These are phyloP conservation scores for Eucalyptus pumila DNA, from an alignment of 345 rosid genomes.

Conservation along the genomic window DNA sequence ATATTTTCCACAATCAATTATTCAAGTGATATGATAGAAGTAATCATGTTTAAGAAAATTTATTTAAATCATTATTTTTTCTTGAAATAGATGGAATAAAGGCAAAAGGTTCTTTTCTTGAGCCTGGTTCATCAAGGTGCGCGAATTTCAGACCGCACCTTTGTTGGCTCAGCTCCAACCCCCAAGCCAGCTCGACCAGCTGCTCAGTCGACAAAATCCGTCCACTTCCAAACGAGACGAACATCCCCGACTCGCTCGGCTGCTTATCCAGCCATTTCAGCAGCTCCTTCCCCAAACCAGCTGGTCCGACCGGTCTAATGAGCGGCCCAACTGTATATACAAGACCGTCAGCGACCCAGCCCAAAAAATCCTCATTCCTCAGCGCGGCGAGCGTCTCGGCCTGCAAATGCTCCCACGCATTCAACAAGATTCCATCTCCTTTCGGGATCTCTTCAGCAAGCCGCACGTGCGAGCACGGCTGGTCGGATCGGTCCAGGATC, in stretches of 20 bases:
- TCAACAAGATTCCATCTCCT: constrained; percentile 47
- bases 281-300: background rate
- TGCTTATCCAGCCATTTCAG: constrained; percentile 44
- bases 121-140: background rate
- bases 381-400: constrained; percentile 19
- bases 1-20: too few relatives aligned
- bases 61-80: too few relatives aligned
- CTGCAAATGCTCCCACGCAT: constrained; percentile 49
- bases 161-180: constrained; percentile 45
- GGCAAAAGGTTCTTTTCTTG: background rate
- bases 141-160: background rate
- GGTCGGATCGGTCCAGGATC: constrained; percentile 10
- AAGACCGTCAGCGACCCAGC: constrained; percentile 3
- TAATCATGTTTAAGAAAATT: too few relatives aligned
- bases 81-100: too few relatives aligned
- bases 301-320: background rate
- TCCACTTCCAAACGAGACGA: constrained; percentile 67
- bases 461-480: background rate
- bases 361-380: background rate
- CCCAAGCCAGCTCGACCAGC: constrained; percentile 37
- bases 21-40: too few relatives aligned
- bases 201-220: constrained; percentile 44
- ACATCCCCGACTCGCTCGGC: constrained; percentile 30
- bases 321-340: constrained; percentile 41
- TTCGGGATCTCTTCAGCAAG: background rate